Conservation (phyloP, 108 stramenopile species). For the Cyclotella choctawhatcheeana region DNA sequence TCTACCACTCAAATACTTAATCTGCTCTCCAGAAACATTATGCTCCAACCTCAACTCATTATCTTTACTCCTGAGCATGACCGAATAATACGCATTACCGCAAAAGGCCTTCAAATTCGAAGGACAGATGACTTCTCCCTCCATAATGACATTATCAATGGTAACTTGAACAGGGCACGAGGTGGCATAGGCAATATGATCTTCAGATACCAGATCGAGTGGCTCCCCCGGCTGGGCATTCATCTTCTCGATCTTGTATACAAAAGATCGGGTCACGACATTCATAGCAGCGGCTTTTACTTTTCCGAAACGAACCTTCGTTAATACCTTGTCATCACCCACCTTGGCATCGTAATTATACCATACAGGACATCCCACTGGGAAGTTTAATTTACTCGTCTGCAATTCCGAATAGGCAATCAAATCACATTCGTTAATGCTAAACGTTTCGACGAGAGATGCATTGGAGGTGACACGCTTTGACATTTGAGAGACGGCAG, state of each 20-base stretch:
- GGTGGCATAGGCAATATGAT: constrained; percentile 8
- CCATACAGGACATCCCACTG: constrained; percentile 12
- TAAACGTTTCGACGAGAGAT: neutral
- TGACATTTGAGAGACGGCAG: neutral
- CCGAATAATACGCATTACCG: neutral
- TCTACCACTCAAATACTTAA: neutral
- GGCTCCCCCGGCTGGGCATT: neutral
- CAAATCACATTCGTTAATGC: neutral
- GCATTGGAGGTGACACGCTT: neutral
- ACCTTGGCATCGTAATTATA: neutral
- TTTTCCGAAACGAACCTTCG: neutral
- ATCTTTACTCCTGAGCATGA: neutral
- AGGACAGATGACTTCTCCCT: constrained; percentile 5
- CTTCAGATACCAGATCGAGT: neutral
- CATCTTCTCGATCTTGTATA: constrained; percentile 3
- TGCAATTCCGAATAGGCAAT: constrained; percentile 6
- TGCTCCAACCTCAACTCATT: constrained; percentile 8
- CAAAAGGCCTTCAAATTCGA: constrained; percentile 2
- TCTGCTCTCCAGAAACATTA: neutral
- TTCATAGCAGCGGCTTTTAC: constrained; percentile 1
- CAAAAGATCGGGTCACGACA: constrained; percentile 3
- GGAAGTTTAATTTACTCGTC: constrained; percentile 1
- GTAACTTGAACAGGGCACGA: constrained; percentile 11
- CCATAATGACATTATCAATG: neutral
- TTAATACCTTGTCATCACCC: neutral